Conservation (phyloP, 2,329 filamentous ascomycete species). For the Trichoderma sp. region DNA sequence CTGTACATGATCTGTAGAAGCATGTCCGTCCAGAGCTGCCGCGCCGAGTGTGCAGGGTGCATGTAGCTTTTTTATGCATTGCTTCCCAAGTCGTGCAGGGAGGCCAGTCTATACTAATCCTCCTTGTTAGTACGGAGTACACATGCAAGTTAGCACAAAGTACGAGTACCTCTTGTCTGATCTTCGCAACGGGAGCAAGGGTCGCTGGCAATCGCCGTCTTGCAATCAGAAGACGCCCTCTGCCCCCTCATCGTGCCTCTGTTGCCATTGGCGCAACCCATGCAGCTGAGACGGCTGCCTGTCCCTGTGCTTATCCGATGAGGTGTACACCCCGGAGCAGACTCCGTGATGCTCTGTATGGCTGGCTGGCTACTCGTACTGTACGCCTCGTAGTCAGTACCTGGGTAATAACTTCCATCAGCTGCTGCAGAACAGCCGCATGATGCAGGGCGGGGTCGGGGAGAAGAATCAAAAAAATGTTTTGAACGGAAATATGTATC, state of each 20-base stretch:
- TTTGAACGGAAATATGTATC: not conserved
- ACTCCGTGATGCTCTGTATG: not conserved
- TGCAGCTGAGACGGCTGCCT: not conserved
- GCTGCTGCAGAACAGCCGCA: not conserved
- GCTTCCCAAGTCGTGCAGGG: not conserved
- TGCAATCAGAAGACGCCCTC: not conserved
- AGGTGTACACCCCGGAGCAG: not conserved
- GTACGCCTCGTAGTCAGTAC: not conserved
- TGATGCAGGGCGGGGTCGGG: not conserved
- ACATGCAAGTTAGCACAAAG: not conserved
- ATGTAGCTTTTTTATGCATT: not conserved
- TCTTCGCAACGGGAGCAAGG: not conserved
- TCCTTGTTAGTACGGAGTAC: not conserved
- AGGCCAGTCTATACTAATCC: not conserved
- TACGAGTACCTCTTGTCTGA: not conserved
- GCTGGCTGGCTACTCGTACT: not conserved
- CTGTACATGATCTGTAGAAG: not conserved
- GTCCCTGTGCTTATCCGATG: not conserved
- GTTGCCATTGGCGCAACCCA: not conserved
- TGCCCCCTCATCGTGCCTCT: not conserved
- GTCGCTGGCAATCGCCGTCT: not conserved
- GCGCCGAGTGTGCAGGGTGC: not conserved
- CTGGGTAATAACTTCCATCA: not conserved
- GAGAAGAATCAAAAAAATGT: not conserved
- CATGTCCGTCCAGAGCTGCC: not conserved